phyloP scores from a whole-genome alignment of 768 basidiomycete genomes.

The Hygrocybe punicea region DNA sequence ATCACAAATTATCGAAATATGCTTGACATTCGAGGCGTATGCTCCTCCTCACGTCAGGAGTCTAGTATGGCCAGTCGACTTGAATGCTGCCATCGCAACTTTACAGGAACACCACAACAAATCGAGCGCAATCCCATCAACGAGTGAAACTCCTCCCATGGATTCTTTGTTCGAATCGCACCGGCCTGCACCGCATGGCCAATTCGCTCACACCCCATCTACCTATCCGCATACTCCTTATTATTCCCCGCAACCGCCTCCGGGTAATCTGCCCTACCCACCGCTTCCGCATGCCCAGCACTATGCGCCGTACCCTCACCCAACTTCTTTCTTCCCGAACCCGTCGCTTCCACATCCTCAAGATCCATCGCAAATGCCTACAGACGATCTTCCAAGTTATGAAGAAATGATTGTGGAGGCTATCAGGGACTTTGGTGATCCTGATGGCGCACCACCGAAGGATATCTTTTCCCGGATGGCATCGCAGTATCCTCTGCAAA shows the following conservation, averaged over 20 bases:
- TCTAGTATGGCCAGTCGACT: constrained; percentile 70
- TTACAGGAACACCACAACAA: constrained; percentile 38
- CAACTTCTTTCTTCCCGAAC: constrained; percentile 13
- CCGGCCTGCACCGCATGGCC: constrained; percentile 11
- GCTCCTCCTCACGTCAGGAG: constrained; percentile 61
- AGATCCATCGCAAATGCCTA: constrained; percentile 14
- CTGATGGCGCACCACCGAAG: constrained; percentile 80
- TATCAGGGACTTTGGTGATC: constrained; percentile 58
- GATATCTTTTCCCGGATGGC: constrained; percentile 84
- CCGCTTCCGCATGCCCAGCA: no score
- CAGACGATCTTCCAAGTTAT: constrained; percentile 73
- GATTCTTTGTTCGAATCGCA: constrained; percentile 15
- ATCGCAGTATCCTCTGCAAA: constrained; percentile 73
- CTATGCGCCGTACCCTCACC: constrained; percentile 32
- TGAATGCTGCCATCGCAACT: constrained; percentile 59
- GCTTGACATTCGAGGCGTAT: constrained; percentile 66
- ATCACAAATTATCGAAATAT: constrained; percentile 76
- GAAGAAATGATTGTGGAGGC: constrained; percentile 92
- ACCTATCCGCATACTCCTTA: constrained; percentile 67
- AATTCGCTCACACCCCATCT: constrained; percentile 54
- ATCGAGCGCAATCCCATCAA: constrained; percentile 17
- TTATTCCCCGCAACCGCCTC: constrained; percentile 47
- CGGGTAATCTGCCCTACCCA: constrained; percentile 26
- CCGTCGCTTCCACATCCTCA: constrained; percentile 17
- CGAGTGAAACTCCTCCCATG: constrained; percentile 16